Base-by-base conservation (phyloP, 331 rosid genomes). In the Spiraea crenata region DNA sequence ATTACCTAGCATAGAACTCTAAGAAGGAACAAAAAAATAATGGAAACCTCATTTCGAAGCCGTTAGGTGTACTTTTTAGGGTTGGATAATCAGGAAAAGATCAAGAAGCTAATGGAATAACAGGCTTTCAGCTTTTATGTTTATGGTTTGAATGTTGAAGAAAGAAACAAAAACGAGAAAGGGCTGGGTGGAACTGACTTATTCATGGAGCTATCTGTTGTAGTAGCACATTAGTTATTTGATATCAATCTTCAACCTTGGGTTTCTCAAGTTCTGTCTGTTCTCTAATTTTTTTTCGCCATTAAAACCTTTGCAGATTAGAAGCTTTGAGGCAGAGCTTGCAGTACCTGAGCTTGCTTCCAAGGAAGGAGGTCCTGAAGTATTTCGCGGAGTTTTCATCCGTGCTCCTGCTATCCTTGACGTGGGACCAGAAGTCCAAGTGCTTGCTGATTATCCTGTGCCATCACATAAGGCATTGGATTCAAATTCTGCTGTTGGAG, bases 331-430 rank as follows among this genome's bases (percentile, higher is more conserved):
- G 85, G 78, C 91, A 37, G 97, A 93, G 63, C 81, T 93, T 76
- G 56, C 79, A 25, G 89, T 83, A 49, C 96, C 92, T 20, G 91
- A 84, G 79, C 92, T 93, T 6, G 85, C 81, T 7, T 84, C 95
- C 17, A 68, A 68, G 54, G 99, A 89, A 86, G 97, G 99, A 59
- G 99, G 99, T 70, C 89, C 92, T 25, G 97, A 89, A 78, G 78
- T 90, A 25, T 93, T 86, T 65, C 95, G 93, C 61, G 99, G 95
- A 56, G 76, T 93, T 81, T 93, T 91, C 86, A 93, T 93, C 71
- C 97, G 96, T 41, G 99, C 99, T 67, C 99, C 99, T 12, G 99
- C 95, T 69, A 91, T 93, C 67, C 84, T 93, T 80, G 97, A 91
- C 12, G 89, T 76, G 51, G 99, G 99, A 19, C 87, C 99, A 20